Conservation (phyloP, 192 early-diverging fungal species). For the Thamnidium elegans region DNA sequence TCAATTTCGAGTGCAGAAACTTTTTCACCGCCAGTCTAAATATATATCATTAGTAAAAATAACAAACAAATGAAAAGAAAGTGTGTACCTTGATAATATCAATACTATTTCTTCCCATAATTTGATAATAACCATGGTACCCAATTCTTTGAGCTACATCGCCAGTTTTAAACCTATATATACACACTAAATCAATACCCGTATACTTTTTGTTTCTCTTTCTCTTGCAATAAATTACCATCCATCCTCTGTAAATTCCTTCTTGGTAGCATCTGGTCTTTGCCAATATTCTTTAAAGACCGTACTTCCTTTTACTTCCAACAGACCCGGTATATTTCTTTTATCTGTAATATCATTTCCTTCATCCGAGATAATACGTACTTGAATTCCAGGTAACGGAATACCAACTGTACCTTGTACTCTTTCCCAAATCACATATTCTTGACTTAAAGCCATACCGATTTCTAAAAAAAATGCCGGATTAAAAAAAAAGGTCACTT, state of each 20-base stretch:
- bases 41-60: background rate
- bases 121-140: constrained; percentile 58
- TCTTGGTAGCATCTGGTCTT: constrained; percentile 64
- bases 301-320: constrained; percentile 71
- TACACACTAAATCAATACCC: background rate
- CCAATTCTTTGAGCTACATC: constrained; percentile 63
- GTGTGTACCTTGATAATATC: constrained; percentile 76
- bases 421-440: constrained; percentile 39
- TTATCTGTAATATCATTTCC: constrained; percentile 49
- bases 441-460: constrained; percentile 83
- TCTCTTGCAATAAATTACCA: constrained; percentile 47
- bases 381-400: constrained; percentile 68
- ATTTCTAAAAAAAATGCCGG: constrained; percentile 48
- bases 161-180: constrained; percentile 68
- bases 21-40: constrained; percentile 78
- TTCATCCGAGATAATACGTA: constrained; percentile 53
- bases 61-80: too few relatives aligned
- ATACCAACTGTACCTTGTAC: constrained; percentile 66
- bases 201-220: background rate
- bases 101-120: constrained; percentile 75
- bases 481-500: background rate
- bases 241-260: constrained; percentile 68
- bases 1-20: constrained; percentile 84
- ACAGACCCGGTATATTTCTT: constrained; percentile 57
- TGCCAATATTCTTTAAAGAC: constrained; percentile 81